Base-by-base conservation (phyloP, 768 basidiomycete genomes). In the Lactifluus hygrophoroides region DNA sequence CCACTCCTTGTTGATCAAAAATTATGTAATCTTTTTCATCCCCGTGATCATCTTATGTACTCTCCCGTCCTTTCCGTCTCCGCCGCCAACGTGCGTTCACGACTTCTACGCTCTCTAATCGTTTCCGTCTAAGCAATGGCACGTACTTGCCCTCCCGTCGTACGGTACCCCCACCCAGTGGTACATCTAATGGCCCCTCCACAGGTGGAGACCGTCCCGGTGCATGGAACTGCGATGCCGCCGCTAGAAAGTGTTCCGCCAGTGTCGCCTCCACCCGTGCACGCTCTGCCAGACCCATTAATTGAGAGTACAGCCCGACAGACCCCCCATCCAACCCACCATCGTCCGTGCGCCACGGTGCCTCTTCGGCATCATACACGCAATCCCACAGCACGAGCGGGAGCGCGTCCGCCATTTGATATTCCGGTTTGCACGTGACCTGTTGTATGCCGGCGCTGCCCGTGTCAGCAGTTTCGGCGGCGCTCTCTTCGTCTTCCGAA, bases 351-450 rank as follows among this genome's bases (percentile, higher is more conserved):
- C 82, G 80, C 94, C 95, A 97, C 54, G 76, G 73, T 8, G 94
- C 76, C 38, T 83, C 82, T 17, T 73, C 74, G 27, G 79, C 79
- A 32, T 77, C 72, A 70, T 91, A 97, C 1, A 76, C 82, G 67
- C 93, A 94, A 25, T 90, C 85, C 88, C 93, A 95, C 14, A 98
- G 81, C 71, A 97, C 80, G 38, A 99, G 80, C 1, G 95, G 94
- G 0, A 96, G 76, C 1, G 82, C 86, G 64, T 94, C 88, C 7
- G 94, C 93, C 90, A 98, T 98, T 65, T 88, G 85, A 69, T 97
- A 98, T 48, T 83, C 81, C 2, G 95, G 95, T 69, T 94, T 94
- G 51, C 80, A 70, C 56, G 81, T 76, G 27, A 92, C 79, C 16
- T 84, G 75, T 17, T 69, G 71, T 3, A 6, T n/a, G n/a, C n/a